Evolutionary conservation across 768 basidiomycete species (phyloP).

Genomic region (Termitomyces sp.): DNA sequence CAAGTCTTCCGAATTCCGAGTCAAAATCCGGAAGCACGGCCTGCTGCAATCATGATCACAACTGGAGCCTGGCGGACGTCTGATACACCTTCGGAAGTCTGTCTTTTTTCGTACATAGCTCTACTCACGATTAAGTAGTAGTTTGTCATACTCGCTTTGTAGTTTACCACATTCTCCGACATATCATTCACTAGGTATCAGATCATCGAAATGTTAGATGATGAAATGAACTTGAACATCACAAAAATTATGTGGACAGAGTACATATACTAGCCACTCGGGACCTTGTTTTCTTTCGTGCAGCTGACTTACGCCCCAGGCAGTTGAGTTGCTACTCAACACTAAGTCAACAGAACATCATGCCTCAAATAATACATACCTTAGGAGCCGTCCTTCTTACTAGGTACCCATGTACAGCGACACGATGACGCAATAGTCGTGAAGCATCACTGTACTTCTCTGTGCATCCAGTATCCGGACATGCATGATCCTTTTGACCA

Average conservation of each 20-base stretch:
- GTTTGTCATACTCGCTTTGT: too few species aligned
- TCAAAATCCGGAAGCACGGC: conserved; percentile 1
- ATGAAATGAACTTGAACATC: neutral
- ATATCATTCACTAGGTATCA: too few species aligned
- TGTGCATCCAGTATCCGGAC: conserved; percentile 13
- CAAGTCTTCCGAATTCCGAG: conserved; percentile 4
- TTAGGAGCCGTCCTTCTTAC: conserved; percentile 16
- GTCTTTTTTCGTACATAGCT: too few species aligned
- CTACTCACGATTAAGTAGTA: too few species aligned
- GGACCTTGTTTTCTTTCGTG: neutral
- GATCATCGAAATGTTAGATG: neutral
- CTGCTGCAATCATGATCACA: too few species aligned
- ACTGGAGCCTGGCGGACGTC: too few species aligned
- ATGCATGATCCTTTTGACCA: conserved; percentile 14
- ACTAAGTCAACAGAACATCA: neutral
- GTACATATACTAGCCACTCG: neutral
- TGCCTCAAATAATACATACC: neutral
- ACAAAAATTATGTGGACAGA: neutral
- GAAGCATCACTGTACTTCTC: conserved; percentile 20
- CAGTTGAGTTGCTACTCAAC: conserved; percentile 5
- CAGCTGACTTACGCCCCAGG: neutral
- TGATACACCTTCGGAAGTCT: too few species aligned
- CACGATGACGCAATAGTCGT: conserved; percentile 18
- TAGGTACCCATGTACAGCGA: conserved; percentile 15
- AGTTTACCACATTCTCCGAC: too few species aligned